These are phyloP conservation scores for Gardenia jasminoides DNA, from an alignment of 257 asterid genomes.

Conservation along the genomic window DNA sequence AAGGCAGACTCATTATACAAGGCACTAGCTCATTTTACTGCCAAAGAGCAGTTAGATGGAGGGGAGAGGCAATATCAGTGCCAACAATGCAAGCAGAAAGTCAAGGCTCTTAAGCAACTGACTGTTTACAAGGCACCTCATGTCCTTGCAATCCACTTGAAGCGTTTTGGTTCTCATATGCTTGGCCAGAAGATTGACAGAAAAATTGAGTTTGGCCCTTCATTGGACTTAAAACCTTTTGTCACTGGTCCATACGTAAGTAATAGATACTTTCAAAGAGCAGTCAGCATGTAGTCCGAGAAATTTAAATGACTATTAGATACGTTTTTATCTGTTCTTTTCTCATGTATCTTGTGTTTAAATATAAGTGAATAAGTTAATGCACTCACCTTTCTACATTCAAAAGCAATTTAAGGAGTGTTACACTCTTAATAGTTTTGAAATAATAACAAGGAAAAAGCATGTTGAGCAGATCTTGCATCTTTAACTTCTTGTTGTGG, in stretches of 20 bases:
- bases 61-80: slow-evolving; percentile 89
- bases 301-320: not conserved
- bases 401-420: not conserved
- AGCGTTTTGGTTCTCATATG: slow-evolving; percentile 72
- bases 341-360: not conserved
- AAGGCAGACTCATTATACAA: slow-evolving; percentile 75
- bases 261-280: slow-evolving; percentile 10
- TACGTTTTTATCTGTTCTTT: not conserved
- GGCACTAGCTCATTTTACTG: slow-evolving; percentile 85
- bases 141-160: slow-evolving; percentile 86
- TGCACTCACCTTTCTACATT: slow-evolving; percentile 1
- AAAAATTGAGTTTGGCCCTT: slow-evolving; percentile 58
- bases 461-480: not conserved
- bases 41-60: slow-evolving; percentile 87
- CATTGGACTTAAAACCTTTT: slow-evolving; percentile 77
- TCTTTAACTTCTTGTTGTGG: too few relatives aligned
- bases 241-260: slow-evolving; percentile 87
- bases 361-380: not conserved
- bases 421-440: not conserved
- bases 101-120: slow-evolving; percentile 86
- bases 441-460: not conserved
- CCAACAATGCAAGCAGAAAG: slow-evolving; percentile 94
- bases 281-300: not conserved
- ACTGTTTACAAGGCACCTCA: slow-evolving; percentile 78
- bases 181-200: slow-evolving; percentile 74